Percentiles rank a stretch among this genome's conserved stretches.
Evolutionary conservation across 2,329 filamentous ascomycete genomes (phyloP).

Genomic region (Fusarium sp.): DNA sequence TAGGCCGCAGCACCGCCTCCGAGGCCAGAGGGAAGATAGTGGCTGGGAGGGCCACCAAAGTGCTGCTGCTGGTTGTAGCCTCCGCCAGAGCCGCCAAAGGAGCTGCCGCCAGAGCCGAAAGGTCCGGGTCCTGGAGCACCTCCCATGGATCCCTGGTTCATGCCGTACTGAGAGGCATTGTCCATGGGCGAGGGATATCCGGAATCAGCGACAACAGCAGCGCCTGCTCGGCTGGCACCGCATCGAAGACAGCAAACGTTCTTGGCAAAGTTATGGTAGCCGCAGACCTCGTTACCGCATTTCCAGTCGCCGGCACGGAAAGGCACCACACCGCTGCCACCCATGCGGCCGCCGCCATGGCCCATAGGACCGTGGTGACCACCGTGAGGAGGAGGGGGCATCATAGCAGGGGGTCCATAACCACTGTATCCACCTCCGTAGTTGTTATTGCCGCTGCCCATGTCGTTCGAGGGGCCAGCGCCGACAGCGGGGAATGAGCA

Average conservation of each 20-base stretch:
- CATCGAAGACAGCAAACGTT: constrained; percentile 98
- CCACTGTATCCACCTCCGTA: constrained; percentile 61
- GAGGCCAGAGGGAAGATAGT: constrained; percentile 89
- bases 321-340: constrained; percentile 86
- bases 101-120: constrained; percentile 75
- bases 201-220: constrained; percentile 93
- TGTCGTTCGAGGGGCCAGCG: constrained; percentile 75
- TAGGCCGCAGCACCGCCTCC: constrained; percentile 77
- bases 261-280: constrained; percentile 99
- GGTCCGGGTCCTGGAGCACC: constrained; percentile 83
- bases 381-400: constrained; percentile 79
- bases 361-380: constrained; percentile 68
- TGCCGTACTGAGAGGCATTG: constrained; percentile 81
- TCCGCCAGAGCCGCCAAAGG: constrained; percentile 71
- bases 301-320: constrained; percentile 99
- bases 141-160: constrained; percentile 88
- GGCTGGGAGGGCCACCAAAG: constrained; percentile 87
- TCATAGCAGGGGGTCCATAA: constrained; percentile 80
- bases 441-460: constrained; percentile 74
- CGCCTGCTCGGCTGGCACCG: constrained; percentile 92
- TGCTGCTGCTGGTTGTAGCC: constrained; percentile 86
- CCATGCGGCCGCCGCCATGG: constrained; percentile 75
- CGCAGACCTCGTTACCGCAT: constrained; percentile 95
- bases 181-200: constrained; percentile 94
- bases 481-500: constrained; percentile 98